Percentiles rank a stretch among this genome's conserved stretches.
phyloP scores from a whole-genome alignment of 2,329 filamentous ascomycete genomes.

The Aspergillus flavus region DNA sequence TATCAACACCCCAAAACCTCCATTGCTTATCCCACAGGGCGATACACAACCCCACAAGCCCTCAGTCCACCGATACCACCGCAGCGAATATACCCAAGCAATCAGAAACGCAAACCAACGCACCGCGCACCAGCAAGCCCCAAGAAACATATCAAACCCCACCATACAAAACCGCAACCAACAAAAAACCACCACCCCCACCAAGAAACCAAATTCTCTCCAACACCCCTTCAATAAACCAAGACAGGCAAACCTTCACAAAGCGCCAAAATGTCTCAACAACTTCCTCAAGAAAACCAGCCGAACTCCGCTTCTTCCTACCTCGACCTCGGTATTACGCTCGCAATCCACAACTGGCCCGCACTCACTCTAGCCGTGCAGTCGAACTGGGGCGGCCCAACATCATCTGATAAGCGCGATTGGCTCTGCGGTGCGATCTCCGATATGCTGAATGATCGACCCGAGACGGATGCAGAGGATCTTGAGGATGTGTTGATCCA shows the following conservation, averaged over 20 bases:
- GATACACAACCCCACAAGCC: neutral
- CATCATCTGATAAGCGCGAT: slow-evolving; percentile 84
- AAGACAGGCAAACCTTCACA: neutral
- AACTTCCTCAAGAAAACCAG: slow-evolving; percentile 12
- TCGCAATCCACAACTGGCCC: slow-evolving; percentile 84
- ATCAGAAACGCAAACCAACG: neutral
- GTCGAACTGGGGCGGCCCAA: slow-evolving; percentile 84
- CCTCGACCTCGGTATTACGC: slow-evolving; percentile 86
- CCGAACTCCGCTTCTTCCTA: slow-evolving; percentile 59
- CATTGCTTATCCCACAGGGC: neutral
- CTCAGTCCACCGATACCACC: neutral
- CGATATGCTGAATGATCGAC: slow-evolving; percentile 68
- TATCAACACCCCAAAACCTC: neutral
- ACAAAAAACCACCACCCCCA: neutral
- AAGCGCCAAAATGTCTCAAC: slow-evolving; percentile 3
- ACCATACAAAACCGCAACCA: neutral
- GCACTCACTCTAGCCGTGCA: slow-evolving; percentile 84
- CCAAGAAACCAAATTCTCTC: neutral
- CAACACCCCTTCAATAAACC: neutral
- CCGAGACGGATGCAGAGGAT: slow-evolving; percentile 72
- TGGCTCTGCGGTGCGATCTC: slow-evolving; percentile 90
- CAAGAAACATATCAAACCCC: neutral
- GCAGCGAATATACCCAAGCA: neutral
- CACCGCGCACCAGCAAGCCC: neutral
- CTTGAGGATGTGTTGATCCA: slow-evolving; percentile 84